Percentiles rank a stretch among this genome's conserved stretches.
Conservation (phyloP, 139 green algal genomes). For the Chlorella sp. region DNA sequence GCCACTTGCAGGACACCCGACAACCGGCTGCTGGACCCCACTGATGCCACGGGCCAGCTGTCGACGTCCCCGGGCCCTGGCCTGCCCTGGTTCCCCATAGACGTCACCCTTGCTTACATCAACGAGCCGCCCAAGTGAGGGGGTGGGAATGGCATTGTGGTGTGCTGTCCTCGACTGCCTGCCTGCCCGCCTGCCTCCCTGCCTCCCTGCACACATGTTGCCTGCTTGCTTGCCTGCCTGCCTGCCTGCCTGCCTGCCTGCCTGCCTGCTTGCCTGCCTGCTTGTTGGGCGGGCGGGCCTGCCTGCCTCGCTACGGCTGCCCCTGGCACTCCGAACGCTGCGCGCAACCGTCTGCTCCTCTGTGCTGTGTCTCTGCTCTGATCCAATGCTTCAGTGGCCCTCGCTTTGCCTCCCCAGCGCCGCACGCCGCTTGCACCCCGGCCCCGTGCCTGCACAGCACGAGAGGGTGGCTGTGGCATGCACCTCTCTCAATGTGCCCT, state of each 20-base stretch:
- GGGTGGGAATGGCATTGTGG: neutral
- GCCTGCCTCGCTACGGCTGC: neutral
- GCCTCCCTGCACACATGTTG: neutral
- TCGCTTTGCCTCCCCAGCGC: neutral
- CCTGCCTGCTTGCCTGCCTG: too few relatives aligned
- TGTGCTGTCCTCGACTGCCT: neutral
- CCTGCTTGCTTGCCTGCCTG: neutral
- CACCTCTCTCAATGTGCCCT: too few relatives aligned
- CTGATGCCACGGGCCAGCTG: conserved; percentile 49
- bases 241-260: neutral
- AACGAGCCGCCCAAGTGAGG: conserved; percentile 61
- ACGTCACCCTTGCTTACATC: conserved; percentile 53
- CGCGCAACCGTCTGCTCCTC: too few relatives aligned
- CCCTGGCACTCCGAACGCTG: neutral
- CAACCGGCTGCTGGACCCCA: conserved; percentile 58
- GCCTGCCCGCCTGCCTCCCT: neutral
- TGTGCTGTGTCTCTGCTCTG: too few relatives aligned
- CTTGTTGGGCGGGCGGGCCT: too few relatives aligned
- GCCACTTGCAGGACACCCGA: neutral
- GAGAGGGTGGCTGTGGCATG: too few relatives aligned
- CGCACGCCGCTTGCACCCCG: too few relatives aligned
- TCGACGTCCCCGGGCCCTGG: conserved; percentile 45
- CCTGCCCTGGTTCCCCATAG: conserved; percentile 51
- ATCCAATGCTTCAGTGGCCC: too few relatives aligned
- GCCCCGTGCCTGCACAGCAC: too few relatives aligned